Evolutionary conservation across 2,329 filamentous ascomycete species (phyloP).

Genomic region (Graphilbum sp.): DNA sequence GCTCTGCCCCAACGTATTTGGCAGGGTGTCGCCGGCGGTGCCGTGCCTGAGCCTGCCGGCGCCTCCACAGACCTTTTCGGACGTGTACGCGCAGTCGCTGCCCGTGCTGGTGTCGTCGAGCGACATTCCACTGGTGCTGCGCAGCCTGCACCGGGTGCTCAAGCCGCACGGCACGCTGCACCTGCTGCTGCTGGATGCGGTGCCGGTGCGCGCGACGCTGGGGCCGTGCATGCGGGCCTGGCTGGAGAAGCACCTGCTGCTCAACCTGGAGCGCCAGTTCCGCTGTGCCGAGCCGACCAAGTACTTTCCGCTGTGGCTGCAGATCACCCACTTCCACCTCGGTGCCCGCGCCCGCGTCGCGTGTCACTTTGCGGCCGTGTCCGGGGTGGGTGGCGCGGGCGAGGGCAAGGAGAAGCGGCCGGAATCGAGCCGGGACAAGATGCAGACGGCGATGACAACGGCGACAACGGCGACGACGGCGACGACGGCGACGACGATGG

Average conservation of each 20-base stretch:
- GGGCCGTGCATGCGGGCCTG: constrained; percentile 42
- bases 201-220: constrained; percentile 36
- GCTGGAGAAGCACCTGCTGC: constrained; percentile 43
- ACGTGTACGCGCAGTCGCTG: constrained; percentile 36
- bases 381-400: constrained; percentile 8
- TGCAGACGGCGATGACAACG: too few relatives aligned
- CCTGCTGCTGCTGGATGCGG: constrained; percentile 45
- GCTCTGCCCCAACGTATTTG: constrained; percentile 22
- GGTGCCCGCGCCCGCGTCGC: constrained; percentile 29
- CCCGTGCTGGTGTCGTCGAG: constrained; percentile 38
- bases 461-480: too few relatives aligned
- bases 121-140: constrained; percentile 38
- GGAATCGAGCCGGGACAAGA: constrained; percentile 1
- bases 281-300: constrained; percentile 42
- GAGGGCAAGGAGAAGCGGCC: constrained; percentile 1
- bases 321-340: constrained; percentile 33
- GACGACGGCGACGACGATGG: too few relatives aligned
- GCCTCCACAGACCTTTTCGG: constrained; percentile 26
- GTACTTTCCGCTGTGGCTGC: constrained; percentile 42
- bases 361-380: constrained; percentile 31
- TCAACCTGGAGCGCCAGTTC: constrained; percentile 41
- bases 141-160: constrained; percentile 39
- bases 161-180: constrained; percentile 37
- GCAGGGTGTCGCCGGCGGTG: constrained; percentile 22
- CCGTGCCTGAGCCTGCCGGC: constrained; percentile 20